Evolutionary conservation across 768 basidiomycete genomes (phyloP), one percentile per base, ranked within the genome.

Genomic region (Mycena albidolilacea): DNA sequence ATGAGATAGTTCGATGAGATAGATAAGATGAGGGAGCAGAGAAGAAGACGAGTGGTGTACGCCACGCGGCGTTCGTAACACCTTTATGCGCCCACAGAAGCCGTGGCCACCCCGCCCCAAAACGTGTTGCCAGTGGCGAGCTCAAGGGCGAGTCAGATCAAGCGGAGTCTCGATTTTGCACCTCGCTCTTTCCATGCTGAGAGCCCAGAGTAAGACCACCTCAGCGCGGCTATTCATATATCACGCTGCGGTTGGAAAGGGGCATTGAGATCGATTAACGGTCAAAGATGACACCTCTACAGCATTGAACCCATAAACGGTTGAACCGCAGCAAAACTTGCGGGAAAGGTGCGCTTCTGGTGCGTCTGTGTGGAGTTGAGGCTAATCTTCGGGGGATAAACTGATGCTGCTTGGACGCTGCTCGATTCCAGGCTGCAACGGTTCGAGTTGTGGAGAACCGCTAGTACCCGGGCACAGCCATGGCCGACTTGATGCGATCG

Each of bases 261-360:
- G 6, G 15, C n/a, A 11, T 12, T 50, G 58, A 69, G 0, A 30
- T 69, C 59, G 59, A 61, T 69, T 65, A 65, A 44, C 43, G 39
- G 8, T 3, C 41, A n/a, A 5, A 6, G 12, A 43, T 59, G 66
- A 41, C 57, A 43, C 41, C 58, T 61, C 35, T 50, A 69, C 67
- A 69, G 67, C 67, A 62, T 69, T 69, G 11, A 17, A 23, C 14
- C 67, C 67, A 69, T 50, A 69, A 39, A 61, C 30, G 67, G 52
- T 30, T 37, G 41, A 37, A 3, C 37, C 14, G 37, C 3, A 10
- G 12, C 14, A 23, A 48, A 63, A 46, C 41, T 21, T 1, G 50
- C 11, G 15, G 23, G 1, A 14, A 57, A 14, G 12, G 10, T 35
- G 55, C 55, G 15, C 21, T 52, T 52, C 21, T 52, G 50, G 50